These are phyloP conservation scores for Graphium sp. DNA, from an alignment of 2,329 filamentous ascomycete genomes.

Conservation along the genomic window DNA sequence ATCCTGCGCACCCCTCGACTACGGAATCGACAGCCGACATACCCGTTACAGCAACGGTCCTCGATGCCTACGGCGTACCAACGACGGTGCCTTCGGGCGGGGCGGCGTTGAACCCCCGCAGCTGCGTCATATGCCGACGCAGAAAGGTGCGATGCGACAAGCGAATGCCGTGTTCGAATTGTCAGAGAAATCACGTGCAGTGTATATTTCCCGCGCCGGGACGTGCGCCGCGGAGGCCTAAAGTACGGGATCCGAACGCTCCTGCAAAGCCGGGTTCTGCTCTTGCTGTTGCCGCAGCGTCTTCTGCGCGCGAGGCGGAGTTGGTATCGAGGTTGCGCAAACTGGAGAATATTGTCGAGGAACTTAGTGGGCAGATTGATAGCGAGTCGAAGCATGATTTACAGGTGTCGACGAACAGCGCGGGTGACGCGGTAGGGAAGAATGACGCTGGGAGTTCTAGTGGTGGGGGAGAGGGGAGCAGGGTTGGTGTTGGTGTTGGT, in stretches of 20 bases:
- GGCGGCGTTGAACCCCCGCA: conserved; percentile 28
- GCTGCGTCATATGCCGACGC: conserved; percentile 30
- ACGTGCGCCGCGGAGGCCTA: conserved; percentile 50
- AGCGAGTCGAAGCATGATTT: too few relatives aligned
- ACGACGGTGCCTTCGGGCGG: too few relatives aligned
- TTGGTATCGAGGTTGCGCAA: conserved; percentile 56
- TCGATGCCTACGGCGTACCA: too few relatives aligned
- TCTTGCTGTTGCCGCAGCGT: too few relatives aligned
- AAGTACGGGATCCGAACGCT: conserved; percentile 48
- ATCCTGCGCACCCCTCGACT: too few relatives aligned
- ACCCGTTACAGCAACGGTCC: too few relatives aligned
- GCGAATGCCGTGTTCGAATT: conserved; percentile 60
- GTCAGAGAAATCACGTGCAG: conserved; percentile 50
- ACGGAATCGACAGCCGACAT: too few relatives aligned
- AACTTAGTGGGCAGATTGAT: conserved; percentile 47
- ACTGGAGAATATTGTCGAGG: conserved; percentile 60
- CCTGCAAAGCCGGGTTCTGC: conserved; percentile 39
- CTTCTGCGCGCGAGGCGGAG: conserved; percentile 48
- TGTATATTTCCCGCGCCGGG: conserved; percentile 63
- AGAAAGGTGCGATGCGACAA: conserved; percentile 68
- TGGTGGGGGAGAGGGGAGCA: not conserved
- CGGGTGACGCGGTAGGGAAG: not conserved
- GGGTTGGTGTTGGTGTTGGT: not conserved
- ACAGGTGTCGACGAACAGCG: too few relatives aligned
- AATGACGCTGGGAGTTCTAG: not conserved